Base-by-base conservation (phyloP, 768 basidiomycete species). In the Leccinum subgranulosum region DNA sequence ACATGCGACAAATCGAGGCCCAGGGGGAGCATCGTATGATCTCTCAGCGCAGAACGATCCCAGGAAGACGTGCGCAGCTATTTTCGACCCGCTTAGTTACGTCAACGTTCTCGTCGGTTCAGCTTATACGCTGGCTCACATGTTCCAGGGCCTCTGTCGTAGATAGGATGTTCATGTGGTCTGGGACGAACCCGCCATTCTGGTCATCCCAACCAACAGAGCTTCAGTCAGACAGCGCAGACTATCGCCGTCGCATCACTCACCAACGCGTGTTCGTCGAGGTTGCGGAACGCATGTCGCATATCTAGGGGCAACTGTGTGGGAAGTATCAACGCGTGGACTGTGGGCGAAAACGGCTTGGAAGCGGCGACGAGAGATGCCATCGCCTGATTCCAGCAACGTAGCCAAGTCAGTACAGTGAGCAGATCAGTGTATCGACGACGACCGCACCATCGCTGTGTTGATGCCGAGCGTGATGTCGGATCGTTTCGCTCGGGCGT, bases 161-260 rank as follows among this genome's bases (percentile, higher is more conserved):
- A 9, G 86, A 78, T 14, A 92, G 65, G 21, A 92, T 71, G 65
- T 92, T 88, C 88, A 92, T 91, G 62, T 92, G 87, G 60, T 90
- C 84, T 9, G 88, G 88, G 29, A 82, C 59, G 39, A 66, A 70
- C 21, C 82, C 79, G 25, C 80, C 74, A 51, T 84, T 83, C 83
- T 83, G 62, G 55, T 49, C n/a, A 23, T 33, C 33, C n/a, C 33
- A 2, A 3, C 6, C 23, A 11, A 49, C 19, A 23, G 4, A 49
- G 7, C 17, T 3, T 47, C 2, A 60, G 36, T 28, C 15, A 51
- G 49, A 36, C 43, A 27, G 10, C 17, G 19, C 41, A 11, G 19
- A 43, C 48, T 31, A 23, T 25, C 17, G 12, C 21, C 21, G 2
- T 43, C 41, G 23, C 19, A 47, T 15, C 23, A 74, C 84, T 60